Conservation (phyloP, 805 yeast genomes). For the Tetrapisispora namnaoensis region DNA sequence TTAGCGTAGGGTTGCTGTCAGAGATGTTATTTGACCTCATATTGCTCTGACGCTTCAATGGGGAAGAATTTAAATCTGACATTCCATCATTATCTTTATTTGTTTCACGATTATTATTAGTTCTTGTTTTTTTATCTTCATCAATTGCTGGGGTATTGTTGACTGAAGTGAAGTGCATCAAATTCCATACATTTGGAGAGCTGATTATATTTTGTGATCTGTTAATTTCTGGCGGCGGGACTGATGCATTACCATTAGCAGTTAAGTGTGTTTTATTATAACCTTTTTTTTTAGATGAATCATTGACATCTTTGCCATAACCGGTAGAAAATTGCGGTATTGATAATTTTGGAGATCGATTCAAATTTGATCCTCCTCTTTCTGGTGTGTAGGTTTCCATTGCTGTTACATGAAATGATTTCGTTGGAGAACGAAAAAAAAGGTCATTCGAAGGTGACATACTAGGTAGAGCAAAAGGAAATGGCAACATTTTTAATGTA, state of each 20-base stretch:
- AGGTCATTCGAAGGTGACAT: conserved; percentile 20
- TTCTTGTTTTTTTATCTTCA: conserved; percentile 4
- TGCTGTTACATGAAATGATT: conserved; percentile 40
- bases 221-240: background rate
- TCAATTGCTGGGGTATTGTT: conserved; percentile 28
- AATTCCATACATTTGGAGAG: conserved; percentile 91
- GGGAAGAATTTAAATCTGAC: conserved; percentile 21
- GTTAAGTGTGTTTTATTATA: conserved; percentile 4
- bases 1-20: conserved; percentile 11
- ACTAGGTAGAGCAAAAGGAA: conserved; percentile 1
- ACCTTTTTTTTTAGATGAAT: background rate
- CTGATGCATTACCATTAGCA: background rate
- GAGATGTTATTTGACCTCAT: conserved; percentile 2
- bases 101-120: background rate
- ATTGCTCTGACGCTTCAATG: conserved; percentile 16
- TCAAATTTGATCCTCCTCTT: conserved; percentile 33
- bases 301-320: background rate
- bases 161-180: conserved; percentile 62
- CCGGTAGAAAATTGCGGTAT: background rate
- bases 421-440: conserved; percentile 30
- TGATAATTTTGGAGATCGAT: conserved; percentile 10
- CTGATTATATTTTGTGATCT: conserved; percentile 24
- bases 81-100: conserved; percentile 5
- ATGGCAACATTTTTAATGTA: background rate
- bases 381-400: conserved; percentile 60